Percentiles rank a stretch among this genome's conserved stretches.
Evolutionary conservation across 768 basidiomycete species (phyloP).

Genomic region (Trametes maxima): DNA sequence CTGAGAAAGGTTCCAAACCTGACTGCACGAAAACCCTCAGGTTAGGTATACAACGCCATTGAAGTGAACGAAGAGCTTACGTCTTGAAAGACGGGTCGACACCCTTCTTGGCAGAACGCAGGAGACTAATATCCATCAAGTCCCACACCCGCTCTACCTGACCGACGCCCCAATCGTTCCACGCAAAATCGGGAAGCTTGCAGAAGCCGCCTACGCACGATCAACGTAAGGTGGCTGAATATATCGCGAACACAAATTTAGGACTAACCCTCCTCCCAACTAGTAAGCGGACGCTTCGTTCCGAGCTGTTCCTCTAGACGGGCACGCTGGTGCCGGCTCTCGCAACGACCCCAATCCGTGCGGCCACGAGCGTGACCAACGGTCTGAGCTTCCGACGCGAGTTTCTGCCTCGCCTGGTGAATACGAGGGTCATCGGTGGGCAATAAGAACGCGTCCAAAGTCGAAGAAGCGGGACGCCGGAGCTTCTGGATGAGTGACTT

Average conservation of each 20-base stretch:
- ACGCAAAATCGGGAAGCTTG: constrained; percentile 85
- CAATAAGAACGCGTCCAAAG: constrained; percentile 90
- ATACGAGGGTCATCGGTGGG: constrained; percentile 91
- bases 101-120: constrained; percentile 79
- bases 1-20: constrained; percentile 96
- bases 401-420: constrained; percentile 83
- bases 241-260: background rate
- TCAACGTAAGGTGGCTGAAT: background rate
- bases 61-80: constrained; percentile 46
- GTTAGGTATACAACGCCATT: background rate
- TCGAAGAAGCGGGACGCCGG: constrained; percentile 83
- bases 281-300: constrained; percentile 81
- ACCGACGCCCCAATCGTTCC: constrained; percentile 91
- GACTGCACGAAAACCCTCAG: constrained; percentile 41
- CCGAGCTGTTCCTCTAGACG: constrained; percentile 84
- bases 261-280: constrained; percentile 86
- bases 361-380: constrained; percentile 71
- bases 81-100: constrained; percentile 90
- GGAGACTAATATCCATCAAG: constrained; percentile 86
- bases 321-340: constrained; percentile 87
- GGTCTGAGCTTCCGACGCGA: constrained; percentile 68
- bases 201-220: constrained; percentile 66
- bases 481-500: constrained; percentile 60
- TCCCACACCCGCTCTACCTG: constrained; percentile 97
- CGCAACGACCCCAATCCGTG: constrained; percentile 91